These are phyloP conservation scores for Eucalyptus sp. DNA, from an alignment of 345 rosid genomes.

Conservation along the genomic window DNA sequence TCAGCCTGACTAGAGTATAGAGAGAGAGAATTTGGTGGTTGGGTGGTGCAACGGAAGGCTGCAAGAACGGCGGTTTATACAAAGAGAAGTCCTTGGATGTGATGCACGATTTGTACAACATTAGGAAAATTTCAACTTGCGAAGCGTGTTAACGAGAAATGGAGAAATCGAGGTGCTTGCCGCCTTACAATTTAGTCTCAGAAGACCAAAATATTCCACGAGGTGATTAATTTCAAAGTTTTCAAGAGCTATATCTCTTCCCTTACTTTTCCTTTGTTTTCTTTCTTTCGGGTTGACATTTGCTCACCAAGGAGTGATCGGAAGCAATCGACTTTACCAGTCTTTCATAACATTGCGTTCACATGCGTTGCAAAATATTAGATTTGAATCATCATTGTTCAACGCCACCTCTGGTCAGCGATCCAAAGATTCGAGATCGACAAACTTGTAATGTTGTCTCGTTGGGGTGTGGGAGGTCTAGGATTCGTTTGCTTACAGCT, in stretches of 20 bases:
- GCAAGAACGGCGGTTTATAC: not conserved
- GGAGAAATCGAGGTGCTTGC: not conserved
- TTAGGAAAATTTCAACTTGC: not conserved
- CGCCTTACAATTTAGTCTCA: not conserved
- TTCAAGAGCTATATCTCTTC: not conserved
- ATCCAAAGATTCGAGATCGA: not conserved
- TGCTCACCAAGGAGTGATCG: not conserved
- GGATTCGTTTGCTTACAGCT: not conserved
- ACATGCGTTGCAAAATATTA: rapidly evolving
- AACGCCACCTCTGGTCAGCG: rapidly evolving
- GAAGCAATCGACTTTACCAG: not conserved
- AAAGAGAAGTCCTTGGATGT: not conserved
- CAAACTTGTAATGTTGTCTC: not conserved
- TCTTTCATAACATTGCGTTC: not conserved
- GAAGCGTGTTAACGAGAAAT: not conserved
- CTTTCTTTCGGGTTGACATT: rapidly evolving
- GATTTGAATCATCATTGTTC: not conserved
- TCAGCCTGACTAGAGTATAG: not conserved
- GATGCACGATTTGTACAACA: not conserved
- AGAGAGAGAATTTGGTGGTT: not conserved
- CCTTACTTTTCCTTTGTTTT: not conserved
- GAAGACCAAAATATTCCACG: not conserved
- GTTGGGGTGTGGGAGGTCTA: not conserved
- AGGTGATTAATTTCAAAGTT: not conserved
- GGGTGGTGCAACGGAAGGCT: not conserved